Percentiles rank a stretch among this genome's conserved stretches.
phyloP scores from a whole-genome alignment of 2,329 filamentous ascomycete species.

The Venturia asperata region DNA sequence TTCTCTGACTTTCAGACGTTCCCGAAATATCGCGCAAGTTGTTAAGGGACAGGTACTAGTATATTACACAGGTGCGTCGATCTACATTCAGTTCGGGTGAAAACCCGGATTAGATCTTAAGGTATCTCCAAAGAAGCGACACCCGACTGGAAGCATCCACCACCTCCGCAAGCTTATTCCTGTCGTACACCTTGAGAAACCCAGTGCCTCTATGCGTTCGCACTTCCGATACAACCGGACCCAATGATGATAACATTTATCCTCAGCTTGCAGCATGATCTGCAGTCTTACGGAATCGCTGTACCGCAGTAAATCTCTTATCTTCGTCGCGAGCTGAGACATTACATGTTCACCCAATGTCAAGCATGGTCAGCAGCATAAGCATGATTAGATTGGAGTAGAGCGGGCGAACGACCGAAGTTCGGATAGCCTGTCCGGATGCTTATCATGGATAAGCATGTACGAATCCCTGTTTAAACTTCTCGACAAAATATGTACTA shows the following conservation, averaged over 20 bases:
- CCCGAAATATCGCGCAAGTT: too few species aligned
- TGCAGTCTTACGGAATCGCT: background rate
- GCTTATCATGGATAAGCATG: background rate
- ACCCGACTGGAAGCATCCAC: background rate
- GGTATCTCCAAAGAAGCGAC: background rate
- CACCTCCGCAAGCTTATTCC: constrained; percentile 4
- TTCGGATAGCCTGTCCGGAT: background rate
- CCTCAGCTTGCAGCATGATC: background rate
- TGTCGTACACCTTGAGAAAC: too few species aligned
- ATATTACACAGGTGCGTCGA: too few species aligned
- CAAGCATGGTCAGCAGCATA: background rate
- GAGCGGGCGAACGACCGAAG: background rate
- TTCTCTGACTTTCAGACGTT: too few species aligned
- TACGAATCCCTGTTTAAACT: background rate
- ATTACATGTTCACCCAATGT: background rate
- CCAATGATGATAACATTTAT: background rate
- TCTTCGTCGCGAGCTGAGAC: background rate
- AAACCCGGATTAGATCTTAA: background rate
- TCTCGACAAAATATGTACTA: background rate
- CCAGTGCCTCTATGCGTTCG: background rate
- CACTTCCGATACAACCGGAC: background rate
- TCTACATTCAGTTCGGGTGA: background rate
- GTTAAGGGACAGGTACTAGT: too few species aligned
- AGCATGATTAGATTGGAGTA: background rate
- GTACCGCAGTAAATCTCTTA: background rate